These are phyloP conservation scores for Thalassiosira profunda DNA, from an alignment of 108 stramenopile species.

Conservation along the genomic window DNA sequence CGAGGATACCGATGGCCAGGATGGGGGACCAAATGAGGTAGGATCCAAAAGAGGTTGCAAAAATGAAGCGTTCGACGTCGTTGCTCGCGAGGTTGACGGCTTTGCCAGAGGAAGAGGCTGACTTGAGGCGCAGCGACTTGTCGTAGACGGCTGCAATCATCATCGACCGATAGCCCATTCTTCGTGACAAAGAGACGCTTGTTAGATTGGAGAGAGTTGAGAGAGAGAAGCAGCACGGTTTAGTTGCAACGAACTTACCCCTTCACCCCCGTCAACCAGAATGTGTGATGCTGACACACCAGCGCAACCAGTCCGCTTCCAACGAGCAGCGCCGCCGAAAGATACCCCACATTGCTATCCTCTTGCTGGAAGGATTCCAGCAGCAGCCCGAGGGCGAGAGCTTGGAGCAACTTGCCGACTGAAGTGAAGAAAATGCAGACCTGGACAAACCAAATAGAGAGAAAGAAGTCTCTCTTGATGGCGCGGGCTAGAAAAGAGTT, in stretches of 20 bases:
- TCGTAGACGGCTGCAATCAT: conserved; percentile 62
- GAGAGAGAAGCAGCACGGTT: background rate
- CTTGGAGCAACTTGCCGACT: conserved; percentile 49
- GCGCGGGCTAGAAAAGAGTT: conserved; percentile 44
- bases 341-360: conserved; percentile 24
- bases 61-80: conserved; percentile 55
- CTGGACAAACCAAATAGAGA: conserved; percentile 50
- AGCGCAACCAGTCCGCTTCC: conserved; percentile 43
- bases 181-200: background rate
- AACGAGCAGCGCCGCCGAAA: conserved; percentile 52
- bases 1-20: conserved; percentile 40
- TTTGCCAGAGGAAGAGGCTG: conserved; percentile 28
- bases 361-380: conserved; percentile 54
- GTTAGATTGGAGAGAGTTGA: background rate
- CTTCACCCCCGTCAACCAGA: conserved; percentile 40
- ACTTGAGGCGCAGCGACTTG: conserved; percentile 43
- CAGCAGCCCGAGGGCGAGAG: conserved; percentile 54
- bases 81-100: conserved; percentile 51
- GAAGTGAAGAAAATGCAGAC: conserved; percentile 28
- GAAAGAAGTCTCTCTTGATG: conserved; percentile 55
- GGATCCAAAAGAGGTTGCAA: conserved; percentile 34
- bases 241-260: conserved; percentile 11
- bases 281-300: conserved; percentile 54
- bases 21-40: conserved; percentile 54
- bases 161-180: conserved; percentile 60